phyloP scores from a whole-genome alignment of 495 filamentous ascomycete species.

The Darksidea phi region DNA sequence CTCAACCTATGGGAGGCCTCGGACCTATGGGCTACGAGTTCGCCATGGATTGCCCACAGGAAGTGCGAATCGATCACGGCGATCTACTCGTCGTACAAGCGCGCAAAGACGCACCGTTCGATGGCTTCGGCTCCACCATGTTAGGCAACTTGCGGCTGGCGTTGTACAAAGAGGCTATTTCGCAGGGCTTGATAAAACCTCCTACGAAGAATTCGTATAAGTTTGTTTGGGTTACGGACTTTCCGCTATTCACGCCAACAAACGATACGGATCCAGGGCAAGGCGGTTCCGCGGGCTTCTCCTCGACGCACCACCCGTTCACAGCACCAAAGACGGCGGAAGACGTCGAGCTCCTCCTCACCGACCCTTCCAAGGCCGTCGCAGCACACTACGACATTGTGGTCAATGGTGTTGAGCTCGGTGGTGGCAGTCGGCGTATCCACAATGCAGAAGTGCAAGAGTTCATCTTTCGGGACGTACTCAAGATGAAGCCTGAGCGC shows the following conservation, averaged over 20 bases:
- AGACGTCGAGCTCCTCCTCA: slow-evolving; percentile 73
- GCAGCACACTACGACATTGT: slow-evolving; percentile 94
- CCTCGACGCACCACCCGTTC: slow-evolving; percentile 93
- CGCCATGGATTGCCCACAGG: slow-evolving; percentile 56
- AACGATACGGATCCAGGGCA: slow-evolving; percentile 75
- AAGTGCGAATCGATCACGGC: slow-evolving; percentile 60
- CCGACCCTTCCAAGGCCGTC: slow-evolving; percentile 66
- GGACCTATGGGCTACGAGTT: slow-evolving; percentile 72
- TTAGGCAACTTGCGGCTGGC: slow-evolving; percentile 73
- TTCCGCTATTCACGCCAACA: slow-evolving; percentile 82
- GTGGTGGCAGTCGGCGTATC: slow-evolving; percentile 89
- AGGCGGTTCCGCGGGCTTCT: slow-evolving; percentile 73
- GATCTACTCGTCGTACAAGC: slow-evolving; percentile 80
- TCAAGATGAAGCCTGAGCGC: slow-evolving; percentile 60
- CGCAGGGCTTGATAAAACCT: slow-evolving; percentile 54
- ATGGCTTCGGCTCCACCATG: slow-evolving; percentile 67
- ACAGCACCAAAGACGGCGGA: slow-evolving; percentile 73
- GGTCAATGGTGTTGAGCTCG: slow-evolving; percentile 91
- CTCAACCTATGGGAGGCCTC: slow-evolving; percentile 69
- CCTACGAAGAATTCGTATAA: slow-evolving; percentile 52
- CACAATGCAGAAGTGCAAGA: slow-evolving; percentile 83
- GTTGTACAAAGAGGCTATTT: slow-evolving; percentile 65
- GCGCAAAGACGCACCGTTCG: slow-evolving; percentile 59
- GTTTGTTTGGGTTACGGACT: slow-evolving; percentile 82
- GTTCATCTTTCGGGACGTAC: slow-evolving; percentile 78